Evolutionary conservation across 495 filamentous ascomycete genomes (phyloP).

Genomic region (Chaetomium cochliodes): DNA sequence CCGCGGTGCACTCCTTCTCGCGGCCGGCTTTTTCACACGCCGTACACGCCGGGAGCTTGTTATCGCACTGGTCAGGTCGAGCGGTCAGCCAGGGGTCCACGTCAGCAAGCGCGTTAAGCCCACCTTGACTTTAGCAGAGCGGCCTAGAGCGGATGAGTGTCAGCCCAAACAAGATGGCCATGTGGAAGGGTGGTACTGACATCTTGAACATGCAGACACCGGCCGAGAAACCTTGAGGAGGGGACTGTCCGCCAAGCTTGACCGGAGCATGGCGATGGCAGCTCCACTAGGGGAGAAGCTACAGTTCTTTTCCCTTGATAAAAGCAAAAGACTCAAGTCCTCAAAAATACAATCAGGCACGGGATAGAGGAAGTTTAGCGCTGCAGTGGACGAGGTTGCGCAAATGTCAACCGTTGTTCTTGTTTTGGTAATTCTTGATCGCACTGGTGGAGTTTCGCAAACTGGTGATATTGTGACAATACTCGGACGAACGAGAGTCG

Average conservation of each 20-base stretch:
- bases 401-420: too few species aligned
- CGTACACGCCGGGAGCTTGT: conserved; percentile 88
- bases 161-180: conserved; percentile 21
- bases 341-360: not conserved
- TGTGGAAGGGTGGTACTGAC: conserved; percentile 37
- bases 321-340: too few species aligned
- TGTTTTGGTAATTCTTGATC: too few species aligned
- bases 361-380: not conserved
- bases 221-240: conserved; percentile 85
- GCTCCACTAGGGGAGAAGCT: not conserved
- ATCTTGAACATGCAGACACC: conserved; percentile 89
- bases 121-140: conserved; percentile 82
- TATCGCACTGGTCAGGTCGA: conserved; percentile 65
- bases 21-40: conserved; percentile 85
- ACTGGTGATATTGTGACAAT: too few species aligned
- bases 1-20: conserved; percentile 80
- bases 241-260: conserved; percentile 64
- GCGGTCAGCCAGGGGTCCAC: conserved; percentile 19
- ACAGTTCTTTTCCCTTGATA: too few species aligned
- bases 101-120: not conserved
- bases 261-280: conserved; percentile 40
- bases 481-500: too few species aligned
- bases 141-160: conserved; percentile 44
- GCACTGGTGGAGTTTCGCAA: too few species aligned
- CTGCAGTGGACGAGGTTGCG: not conserved